Percentiles rank a stretch among this genome's conserved stretches.
Conservation (phyloP, 1,139 yeast species). For the Suhomyces wounanorum region DNA sequence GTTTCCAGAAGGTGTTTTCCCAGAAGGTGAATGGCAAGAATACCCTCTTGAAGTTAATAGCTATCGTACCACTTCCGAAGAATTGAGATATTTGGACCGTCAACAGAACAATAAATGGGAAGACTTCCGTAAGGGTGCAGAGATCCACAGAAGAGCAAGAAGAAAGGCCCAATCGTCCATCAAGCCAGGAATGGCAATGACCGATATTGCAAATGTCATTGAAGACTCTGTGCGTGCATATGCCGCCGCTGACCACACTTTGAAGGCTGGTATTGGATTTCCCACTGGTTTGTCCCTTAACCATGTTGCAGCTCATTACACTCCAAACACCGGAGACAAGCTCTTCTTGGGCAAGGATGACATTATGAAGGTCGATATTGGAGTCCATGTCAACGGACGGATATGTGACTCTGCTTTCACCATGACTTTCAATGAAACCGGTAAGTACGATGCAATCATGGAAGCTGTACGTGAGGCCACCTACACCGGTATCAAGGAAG, state of each 20-base stretch:
- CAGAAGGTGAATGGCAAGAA: constrained; percentile 87
- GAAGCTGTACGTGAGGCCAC: constrained; percentile 92
- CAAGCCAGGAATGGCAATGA: constrained; percentile 91
- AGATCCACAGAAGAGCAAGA: constrained; percentile 90
- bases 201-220: constrained; percentile 84
- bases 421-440: constrained; percentile 69
- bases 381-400: constrained; percentile 95
- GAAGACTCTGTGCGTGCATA: constrained; percentile 82
- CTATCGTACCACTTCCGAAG: constrained; percentile 83
- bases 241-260: constrained; percentile 65
- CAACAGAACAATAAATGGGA: constrained; percentile 70
- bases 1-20: constrained; percentile 75
- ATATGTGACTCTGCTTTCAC: constrained; percentile 97
- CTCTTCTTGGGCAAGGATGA: constrained; percentile 79
- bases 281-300: constrained; percentile 95
- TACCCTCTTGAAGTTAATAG: constrained; percentile 71
- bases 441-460: constrained; percentile 75
- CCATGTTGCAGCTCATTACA: constrained; percentile 96
- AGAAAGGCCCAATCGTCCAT: constrained; percentile 72
- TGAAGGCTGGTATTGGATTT: constrained; percentile 87
- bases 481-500: constrained; percentile 85
- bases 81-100: constrained; percentile 75
- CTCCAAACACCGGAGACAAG: constrained; percentile 95
- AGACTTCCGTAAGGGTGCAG: constrained; percentile 94
- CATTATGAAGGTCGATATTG: constrained; percentile 95